Evolutionary conservation across 768 basidiomycete species (phyloP).

Genomic region (Coprinellus micaceus): DNA sequence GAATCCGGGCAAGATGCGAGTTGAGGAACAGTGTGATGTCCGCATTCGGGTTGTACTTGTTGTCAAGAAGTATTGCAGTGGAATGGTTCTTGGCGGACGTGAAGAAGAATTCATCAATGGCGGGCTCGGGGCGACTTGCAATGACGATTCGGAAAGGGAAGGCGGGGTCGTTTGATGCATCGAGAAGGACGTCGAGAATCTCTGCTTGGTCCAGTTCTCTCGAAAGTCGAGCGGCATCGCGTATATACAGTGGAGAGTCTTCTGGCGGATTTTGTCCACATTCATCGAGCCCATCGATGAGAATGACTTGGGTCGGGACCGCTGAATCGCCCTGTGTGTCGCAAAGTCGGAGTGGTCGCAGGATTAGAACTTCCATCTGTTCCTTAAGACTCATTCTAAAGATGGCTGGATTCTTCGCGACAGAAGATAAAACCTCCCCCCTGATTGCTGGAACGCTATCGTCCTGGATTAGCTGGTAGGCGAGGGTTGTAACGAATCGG

Average conservation of each 20-base stretch:
- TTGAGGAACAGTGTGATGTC: background rate
- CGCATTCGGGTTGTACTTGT: background rate
- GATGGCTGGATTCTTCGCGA: background rate
- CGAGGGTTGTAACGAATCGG: background rate
- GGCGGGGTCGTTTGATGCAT: background rate
- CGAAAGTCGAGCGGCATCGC: background rate
- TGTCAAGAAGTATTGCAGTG: background rate
- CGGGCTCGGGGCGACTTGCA: background rate
- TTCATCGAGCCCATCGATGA: background rate
- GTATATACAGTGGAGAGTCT: background rate
- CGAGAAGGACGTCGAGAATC: background rate
- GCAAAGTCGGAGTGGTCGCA: background rate
- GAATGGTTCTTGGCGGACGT: background rate
- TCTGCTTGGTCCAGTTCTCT: background rate
- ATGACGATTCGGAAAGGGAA: background rate
- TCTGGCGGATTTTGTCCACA: background rate
- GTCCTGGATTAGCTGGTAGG: background rate
- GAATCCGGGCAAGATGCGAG: background rate
- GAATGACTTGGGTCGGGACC: background rate
- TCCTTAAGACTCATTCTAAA: background rate
- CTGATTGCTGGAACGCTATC: background rate
- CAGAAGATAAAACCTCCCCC: background rate
- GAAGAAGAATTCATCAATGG: background rate
- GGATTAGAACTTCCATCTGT: background rate
- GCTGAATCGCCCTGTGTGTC: background rate